These are phyloP conservation scores for Trichophyton simii DNA, from an alignment of 2,329 filamentous ascomycete species.

Conservation along the genomic window DNA sequence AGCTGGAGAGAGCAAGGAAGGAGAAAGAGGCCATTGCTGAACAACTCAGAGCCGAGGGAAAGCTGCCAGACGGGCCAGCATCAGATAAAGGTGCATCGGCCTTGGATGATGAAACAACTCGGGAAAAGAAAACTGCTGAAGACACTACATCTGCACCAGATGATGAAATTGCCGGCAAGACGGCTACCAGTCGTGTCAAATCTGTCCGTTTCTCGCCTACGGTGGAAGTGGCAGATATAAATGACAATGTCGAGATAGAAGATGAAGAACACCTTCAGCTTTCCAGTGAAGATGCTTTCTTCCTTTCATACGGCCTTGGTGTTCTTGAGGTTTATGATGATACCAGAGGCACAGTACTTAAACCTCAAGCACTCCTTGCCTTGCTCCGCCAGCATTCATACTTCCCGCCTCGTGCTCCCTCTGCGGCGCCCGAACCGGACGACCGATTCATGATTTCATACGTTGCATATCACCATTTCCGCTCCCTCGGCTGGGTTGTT, in stretches of 20 bases:
- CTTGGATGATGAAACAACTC: neutral
- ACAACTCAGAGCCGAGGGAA: slow-evolving; percentile 46
- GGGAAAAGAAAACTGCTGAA: neutral
- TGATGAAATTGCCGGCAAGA: neutral
- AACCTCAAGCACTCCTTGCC: slow-evolving; percentile 47
- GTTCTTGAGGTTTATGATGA: slow-evolving; percentile 48
- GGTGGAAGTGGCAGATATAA: slow-evolving; percentile 48
- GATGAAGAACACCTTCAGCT: slow-evolving; percentile 83
- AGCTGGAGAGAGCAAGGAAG: slow-evolving; percentile 79
- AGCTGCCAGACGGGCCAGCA: neutral
- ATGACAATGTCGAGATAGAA: slow-evolving; percentile 20
- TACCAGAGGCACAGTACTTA: slow-evolving; percentile 29
- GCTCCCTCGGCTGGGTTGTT: slow-evolving; percentile 88
- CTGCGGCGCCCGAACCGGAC: slow-evolving; percentile 50
- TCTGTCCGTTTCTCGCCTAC: slow-evolving; percentile 58
- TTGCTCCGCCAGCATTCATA: slow-evolving; percentile 59
- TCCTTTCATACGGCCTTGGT: slow-evolving; percentile 70
- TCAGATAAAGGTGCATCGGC: neutral
- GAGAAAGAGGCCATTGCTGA: slow-evolving; percentile 74
- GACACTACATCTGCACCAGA: too few relatives aligned
- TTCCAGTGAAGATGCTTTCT: slow-evolving; percentile 82
- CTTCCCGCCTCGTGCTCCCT: slow-evolving; percentile 45
- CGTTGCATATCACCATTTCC: slow-evolving; percentile 87
- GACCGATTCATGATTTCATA: slow-evolving; percentile 80
- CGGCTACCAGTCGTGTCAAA: slow-evolving; percentile 32